Evolutionary conservation across 192 early-diverging fungal genomes (phyloP).

Genomic region (Diversispora eburnea): DNA sequence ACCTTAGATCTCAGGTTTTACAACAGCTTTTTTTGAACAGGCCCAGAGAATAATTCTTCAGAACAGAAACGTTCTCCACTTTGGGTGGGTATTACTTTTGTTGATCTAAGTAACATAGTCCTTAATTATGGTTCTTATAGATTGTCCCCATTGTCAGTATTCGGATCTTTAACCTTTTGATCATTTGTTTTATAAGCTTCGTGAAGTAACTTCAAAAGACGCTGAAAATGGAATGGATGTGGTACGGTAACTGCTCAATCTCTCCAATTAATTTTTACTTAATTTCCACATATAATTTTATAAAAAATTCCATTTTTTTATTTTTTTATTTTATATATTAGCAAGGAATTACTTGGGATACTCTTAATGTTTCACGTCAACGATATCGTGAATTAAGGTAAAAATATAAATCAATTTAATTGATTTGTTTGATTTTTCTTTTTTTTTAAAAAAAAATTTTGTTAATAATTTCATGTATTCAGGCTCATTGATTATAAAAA

Average conservation of each 20-base stretch:
- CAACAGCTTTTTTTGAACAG: neutral
- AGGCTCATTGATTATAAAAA: slow-evolving; percentile 28
- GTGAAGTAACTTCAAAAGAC: slow-evolving; percentile 32
- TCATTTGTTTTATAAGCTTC: neutral
- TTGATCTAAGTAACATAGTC: neutral
- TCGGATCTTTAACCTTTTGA: neutral
- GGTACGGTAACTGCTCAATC: slow-evolving; percentile 22
- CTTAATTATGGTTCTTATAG: no score
- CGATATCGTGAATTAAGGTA: slow-evolving; percentile 39
- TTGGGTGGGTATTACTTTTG: slow-evolving; percentile 4
- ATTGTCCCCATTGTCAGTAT: neutral
- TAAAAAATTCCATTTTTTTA: neutral
- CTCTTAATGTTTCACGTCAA: slow-evolving; percentile 30
- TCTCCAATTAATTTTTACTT: neutral
- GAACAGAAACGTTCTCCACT: slow-evolving; percentile 14
- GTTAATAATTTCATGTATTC: slow-evolving; percentile 7
- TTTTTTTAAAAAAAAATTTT: neutral
- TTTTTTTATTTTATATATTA: slow-evolving; percentile 4
- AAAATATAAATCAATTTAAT: neutral
- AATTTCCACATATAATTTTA: no score
- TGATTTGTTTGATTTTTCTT: neutral
- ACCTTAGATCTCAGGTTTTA: no score
- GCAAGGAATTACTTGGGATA: slow-evolving; percentile 42
- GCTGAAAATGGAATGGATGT: slow-evolving; percentile 37
- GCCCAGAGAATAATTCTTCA: neutral